Evolutionary conservation across 2,329 filamentous ascomycete genomes (phyloP), one percentile per base, ranked within the genome.

Genomic region (Colletotrichum noveboracense): DNA sequence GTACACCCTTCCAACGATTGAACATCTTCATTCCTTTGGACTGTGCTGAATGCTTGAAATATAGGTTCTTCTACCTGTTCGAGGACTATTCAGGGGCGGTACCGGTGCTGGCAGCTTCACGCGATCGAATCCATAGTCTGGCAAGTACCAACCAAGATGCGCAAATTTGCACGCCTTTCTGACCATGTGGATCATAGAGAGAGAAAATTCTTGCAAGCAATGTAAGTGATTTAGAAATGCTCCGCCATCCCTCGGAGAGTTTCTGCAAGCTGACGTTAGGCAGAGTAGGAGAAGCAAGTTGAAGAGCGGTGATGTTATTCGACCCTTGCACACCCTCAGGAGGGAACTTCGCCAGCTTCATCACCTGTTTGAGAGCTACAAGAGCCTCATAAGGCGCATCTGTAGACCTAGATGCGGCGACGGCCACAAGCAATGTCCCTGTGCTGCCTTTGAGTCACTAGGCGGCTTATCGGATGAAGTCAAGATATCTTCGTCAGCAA

Each of bases 11-110:
- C 28, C 28, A 36, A 13, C 9, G 18, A n/a, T 14, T 18, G 14
- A n/a, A 24, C 28, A 21, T 32, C 24, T 32, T 30, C 12, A 12
- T 61, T 61, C 12, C 10, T 34, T 32, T 10, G 8, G 8, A n/a
- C 36, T 24, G 85, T 92, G 43, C 43, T 52, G 43, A 52, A 52
- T 13, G 12, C 10, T 12, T n/a, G 38, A 48, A 24, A 84, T 93
- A 4, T 28, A 62, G 67, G 14, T 93, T 93, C 83, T 93, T 93
- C 81, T 93, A 93, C 79, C 83, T 93, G 1, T 93, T 93, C 79
- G 92, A 94, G 79, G 92, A 93, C 79, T 93, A 92, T 86, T 87
- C 88, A 43, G 90, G 91, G 5, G 91, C 90, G 1, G 91, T 90
- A 67, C 88, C 88, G 30, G 87, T 91, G 7, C 85, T 93, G 14